These are phyloP conservation scores for Tylopilus sp. DNA, from an alignment of 768 basidiomycete species.

Conservation along the genomic window DNA sequence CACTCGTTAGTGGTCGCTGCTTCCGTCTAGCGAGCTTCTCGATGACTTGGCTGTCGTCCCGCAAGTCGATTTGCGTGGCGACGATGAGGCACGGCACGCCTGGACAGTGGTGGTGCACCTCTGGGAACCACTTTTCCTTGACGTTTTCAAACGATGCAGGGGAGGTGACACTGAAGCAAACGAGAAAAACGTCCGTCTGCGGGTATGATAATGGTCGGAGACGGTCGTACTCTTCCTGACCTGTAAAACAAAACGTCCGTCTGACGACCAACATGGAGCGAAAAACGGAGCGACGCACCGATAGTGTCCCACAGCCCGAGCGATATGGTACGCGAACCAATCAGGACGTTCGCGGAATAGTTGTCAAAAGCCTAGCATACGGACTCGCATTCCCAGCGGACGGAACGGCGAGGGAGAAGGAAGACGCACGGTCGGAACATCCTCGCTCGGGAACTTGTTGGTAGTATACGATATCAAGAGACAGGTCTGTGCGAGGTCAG, in stretches of 20 bases:
- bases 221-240: constrained; percentile 99
- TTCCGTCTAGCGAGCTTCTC: constrained; percentile 97
- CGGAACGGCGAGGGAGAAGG: background rate
- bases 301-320: constrained; percentile 98
- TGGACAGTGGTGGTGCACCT: constrained; percentile 99
- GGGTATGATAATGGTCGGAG: constrained; percentile 99
- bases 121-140: constrained; percentile 99
- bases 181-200: constrained; percentile 98
- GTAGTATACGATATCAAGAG: constrained; percentile 96
- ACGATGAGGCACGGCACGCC: constrained; percentile 99
- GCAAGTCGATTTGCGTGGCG: constrained; percentile 95
- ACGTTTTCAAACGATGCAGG: constrained; percentile 99
- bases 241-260: constrained; percentile 38
- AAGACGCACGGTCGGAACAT: constrained; percentile 91
- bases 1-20: constrained; percentile 84
- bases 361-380: constrained; percentile 82
- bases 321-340: constrained; percentile 98
- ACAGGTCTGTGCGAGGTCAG: constrained; percentile 63
- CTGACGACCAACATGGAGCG: background rate
- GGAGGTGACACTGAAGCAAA: constrained; percentile 98
- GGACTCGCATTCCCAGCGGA: constrained; percentile 13
- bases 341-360: constrained; percentile 99
- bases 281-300: constrained; percentile 57
- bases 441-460: constrained; percentile 98
- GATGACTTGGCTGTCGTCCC: constrained; percentile 88